Percentiles rank a stretch among this genome's conserved stretches.
phyloP scores from a whole-genome alignment of 257 asterid genomes.

The Craterostigma plantagineum region DNA sequence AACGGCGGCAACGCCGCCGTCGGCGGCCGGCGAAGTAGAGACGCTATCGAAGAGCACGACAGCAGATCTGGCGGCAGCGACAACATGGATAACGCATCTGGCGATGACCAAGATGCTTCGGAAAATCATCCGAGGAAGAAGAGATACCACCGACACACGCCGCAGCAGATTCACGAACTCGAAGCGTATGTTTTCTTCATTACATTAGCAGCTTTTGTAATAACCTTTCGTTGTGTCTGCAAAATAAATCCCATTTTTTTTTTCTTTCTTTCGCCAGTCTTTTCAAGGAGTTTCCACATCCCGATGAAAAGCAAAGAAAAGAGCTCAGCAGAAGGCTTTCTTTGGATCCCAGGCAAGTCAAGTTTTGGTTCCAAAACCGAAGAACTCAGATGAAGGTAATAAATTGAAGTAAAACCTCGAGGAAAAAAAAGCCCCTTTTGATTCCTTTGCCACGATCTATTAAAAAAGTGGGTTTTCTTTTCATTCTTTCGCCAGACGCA shows the following conservation, averaged over 20 bases:
- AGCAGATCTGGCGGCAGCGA: slow-evolving; percentile 42
- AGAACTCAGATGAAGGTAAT: slow-evolving; percentile 53
- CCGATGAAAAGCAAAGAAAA: slow-evolving; percentile 39
- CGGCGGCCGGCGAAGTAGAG: slow-evolving; percentile 53
- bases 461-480: no score
- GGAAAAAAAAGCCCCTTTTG: no score
- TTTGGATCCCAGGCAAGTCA: slow-evolving; percentile 47
- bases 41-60: slow-evolving; percentile 42
- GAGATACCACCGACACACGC: slow-evolving; percentile 96
- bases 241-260: not conserved
- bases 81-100: slow-evolving; percentile 78
- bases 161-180: slow-evolving; percentile 97
- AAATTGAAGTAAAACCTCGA: no score
- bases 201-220: not conserved
- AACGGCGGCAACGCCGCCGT: slow-evolving; percentile 24
- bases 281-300: slow-evolving; percentile 53
- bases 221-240: not conserved
- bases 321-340: slow-evolving; percentile 37
- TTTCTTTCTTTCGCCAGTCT: slow-evolving; percentile 20
- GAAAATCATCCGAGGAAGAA: slow-evolving; percentile 78
- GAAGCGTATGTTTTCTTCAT: slow-evolving; percentile 29
- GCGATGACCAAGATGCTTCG: slow-evolving; percentile 51
- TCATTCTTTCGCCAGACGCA: slow-evolving; percentile 21
- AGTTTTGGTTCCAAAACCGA: slow-evolving; percentile 56
- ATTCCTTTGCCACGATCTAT: not conserved